A percentile compares a stretch with the other conserved stretches of the same genome.
These are phyloP conservation scores for Paecilomyces sp. DNA, from an alignment of 2,329 filamentous ascomycete species.

Conservation along the genomic window DNA sequence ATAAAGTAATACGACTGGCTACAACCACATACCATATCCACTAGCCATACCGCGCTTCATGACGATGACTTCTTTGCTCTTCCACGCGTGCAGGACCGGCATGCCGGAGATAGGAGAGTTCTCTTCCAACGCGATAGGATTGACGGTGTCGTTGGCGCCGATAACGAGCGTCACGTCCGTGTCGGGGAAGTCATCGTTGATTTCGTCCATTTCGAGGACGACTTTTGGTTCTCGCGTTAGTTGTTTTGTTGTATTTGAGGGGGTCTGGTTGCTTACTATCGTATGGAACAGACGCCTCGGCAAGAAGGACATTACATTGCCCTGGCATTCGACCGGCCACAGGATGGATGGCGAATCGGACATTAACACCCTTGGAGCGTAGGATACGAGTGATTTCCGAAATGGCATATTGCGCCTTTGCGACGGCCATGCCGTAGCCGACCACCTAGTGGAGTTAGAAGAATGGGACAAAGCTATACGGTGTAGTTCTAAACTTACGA, in stretches of 20 bases:
- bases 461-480: no score
- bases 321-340: slow-evolving; percentile 89
- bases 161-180: slow-evolving; percentile 85
- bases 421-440: slow-evolving; percentile 90
- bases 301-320: slow-evolving; percentile 84
- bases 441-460: slow-evolving; percentile 45
- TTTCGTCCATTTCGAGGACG: slow-evolving; percentile 91
- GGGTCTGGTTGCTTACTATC: slow-evolving; percentile 50
- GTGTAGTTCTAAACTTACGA: slow-evolving; percentile 38
- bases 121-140: slow-evolving; percentile 78
- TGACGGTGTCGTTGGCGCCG: slow-evolving; percentile 87
- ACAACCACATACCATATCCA: slow-evolving; percentile 61
- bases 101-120: slow-evolving; percentile 83
- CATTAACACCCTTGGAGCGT: slow-evolving; percentile 67
- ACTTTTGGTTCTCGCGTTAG: slow-evolving; percentile 33
- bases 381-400: slow-evolving; percentile 71
- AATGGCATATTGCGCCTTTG: slow-evolving; percentile 87
- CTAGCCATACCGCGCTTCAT: slow-evolving; percentile 91
- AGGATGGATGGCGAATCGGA: slow-evolving; percentile 84
- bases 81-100: slow-evolving; percentile 89
- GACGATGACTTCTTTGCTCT: slow-evolving; percentile 85
- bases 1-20: slow-evolving; percentile 39
- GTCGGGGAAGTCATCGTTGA: slow-evolving; percentile 83
- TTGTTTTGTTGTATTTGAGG: not conserved
- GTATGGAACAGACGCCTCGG: slow-evolving; percentile 81